Evolutionary conservation across 495 filamentous ascomycete genomes (phyloP).

Genomic region (Schizothecium vesticola): DNA sequence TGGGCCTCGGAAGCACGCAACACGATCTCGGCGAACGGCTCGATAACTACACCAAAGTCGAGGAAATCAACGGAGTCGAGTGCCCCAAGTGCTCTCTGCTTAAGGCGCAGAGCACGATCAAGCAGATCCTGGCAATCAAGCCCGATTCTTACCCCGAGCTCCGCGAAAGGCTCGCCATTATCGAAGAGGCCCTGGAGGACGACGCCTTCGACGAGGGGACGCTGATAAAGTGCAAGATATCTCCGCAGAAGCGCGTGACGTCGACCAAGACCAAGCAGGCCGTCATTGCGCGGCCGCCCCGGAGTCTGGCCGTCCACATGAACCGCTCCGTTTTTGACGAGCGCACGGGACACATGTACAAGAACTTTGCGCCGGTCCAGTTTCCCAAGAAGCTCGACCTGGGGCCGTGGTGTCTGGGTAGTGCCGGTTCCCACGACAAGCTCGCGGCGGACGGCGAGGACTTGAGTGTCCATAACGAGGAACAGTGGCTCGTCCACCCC

Average conservation of each 20-base stretch:
- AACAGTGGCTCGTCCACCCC: conserved; percentile 65
- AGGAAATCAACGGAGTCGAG: conserved; percentile 80
- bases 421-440: conserved; percentile 20
- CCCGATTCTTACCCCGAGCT: conserved; percentile 25
- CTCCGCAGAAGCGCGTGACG: conserved; percentile 57
- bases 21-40: conserved; percentile 73
- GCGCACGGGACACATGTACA: conserved; percentile 64
- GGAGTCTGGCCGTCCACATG: conserved; percentile 75
- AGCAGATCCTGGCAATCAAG: conserved; percentile 27
- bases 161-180: conserved; percentile 49
- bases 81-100: conserved; percentile 87
- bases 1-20: conserved; percentile 48
- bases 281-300: conserved; percentile 74
- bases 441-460: not conserved
- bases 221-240: conserved; percentile 65
- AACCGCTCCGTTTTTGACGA: conserved; percentile 92
- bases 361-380: conserved; percentile 72
- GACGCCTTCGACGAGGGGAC: conserved; percentile 77
- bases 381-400: conserved; percentile 74
- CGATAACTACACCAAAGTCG: conserved; percentile 77
- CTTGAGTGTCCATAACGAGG: conserved; percentile 28
- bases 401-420: conserved; percentile 70
- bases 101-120: conserved; percentile 32
- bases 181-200: conserved; percentile 66
- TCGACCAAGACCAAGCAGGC: conserved; percentile 85